A percentile compares a stretch with the other conserved stretches of the same genome.
These are phyloP conservation scores for Neurospora intermedia DNA, from an alignment of 495 filamentous ascomycete genomes.

Conservation along the genomic window DNA sequence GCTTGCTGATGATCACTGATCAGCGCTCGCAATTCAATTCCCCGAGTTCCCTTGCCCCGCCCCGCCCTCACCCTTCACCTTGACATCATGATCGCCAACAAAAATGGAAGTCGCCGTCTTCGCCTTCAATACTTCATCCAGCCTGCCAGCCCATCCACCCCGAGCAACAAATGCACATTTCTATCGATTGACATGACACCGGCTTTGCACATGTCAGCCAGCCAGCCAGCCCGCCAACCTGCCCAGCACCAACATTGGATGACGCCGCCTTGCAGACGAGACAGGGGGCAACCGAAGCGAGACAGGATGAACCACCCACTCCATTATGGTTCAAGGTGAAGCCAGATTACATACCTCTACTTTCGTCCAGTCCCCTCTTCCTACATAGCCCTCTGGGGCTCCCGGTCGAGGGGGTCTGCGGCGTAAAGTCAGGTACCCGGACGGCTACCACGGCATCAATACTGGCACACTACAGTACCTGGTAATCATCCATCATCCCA, in stretches of 20 bases:
- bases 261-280: neutral
- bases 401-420: neutral
- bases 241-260: neutral
- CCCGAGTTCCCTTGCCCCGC: neutral
- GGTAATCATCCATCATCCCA: neutral
- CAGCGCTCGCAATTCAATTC: neutral
- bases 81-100: neutral
- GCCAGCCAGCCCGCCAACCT: neutral
- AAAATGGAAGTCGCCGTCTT: neutral
- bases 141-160: neutral
- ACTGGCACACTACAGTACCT: neutral
- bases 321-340: neutral
- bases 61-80: neutral
- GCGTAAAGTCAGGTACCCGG: neutral
- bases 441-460: neutral
- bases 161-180: neutral
- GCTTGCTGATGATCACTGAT: neutral
- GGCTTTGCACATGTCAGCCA: neutral
- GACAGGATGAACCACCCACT: neutral
- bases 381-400: neutral
- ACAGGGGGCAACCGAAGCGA: neutral
- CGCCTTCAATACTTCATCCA: neutral
- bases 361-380: neutral
- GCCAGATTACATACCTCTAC: neutral
- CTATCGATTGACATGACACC: neutral